Conservation (phyloP, 2,329 filamentous ascomycete species). For the Hymenoscyphus infarciens region DNA sequence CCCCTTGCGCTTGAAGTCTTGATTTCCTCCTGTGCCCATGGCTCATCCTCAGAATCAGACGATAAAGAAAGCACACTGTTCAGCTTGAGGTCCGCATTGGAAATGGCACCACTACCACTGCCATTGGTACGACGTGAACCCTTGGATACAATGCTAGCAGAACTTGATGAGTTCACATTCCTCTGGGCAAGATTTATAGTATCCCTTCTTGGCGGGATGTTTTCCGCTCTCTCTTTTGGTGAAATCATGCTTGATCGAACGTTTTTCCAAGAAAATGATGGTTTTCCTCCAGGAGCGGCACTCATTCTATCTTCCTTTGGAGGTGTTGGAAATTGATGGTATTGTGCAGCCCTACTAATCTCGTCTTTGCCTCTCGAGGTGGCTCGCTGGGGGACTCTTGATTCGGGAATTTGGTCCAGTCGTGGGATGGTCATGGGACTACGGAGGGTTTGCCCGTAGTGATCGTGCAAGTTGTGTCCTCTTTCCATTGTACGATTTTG, state of each 20-base stretch:
- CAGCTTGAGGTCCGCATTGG: constrained; percentile 31
- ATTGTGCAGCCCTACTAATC: not conserved
- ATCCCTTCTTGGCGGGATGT: not conserved
- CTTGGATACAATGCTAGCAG: constrained; percentile 33
- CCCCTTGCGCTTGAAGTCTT: constrained; percentile 10
- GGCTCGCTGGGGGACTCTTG: constrained; percentile 18
- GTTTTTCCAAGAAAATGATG: constrained; percentile 31
- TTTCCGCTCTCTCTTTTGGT: constrained; percentile 18
- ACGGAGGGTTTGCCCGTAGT: constrained; percentile 27
- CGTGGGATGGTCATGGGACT: constrained; percentile 18
- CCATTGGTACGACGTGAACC: constrained; percentile 30
- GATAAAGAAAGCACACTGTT: constrained; percentile 35
- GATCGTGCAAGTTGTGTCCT: constrained; percentile 26
- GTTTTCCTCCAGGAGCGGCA: constrained; percentile 14
- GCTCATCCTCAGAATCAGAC: constrained; percentile 32
- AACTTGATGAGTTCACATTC: constrained; percentile 23
- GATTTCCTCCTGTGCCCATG: constrained; percentile 20
- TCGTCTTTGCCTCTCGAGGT: constrained; percentile 5
- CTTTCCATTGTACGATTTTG: constrained; percentile 14
- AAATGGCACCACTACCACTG: constrained; percentile 27
- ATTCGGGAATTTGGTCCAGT: constrained; percentile 31
- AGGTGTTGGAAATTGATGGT: constrained; percentile 2
- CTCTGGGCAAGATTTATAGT: not conserved
- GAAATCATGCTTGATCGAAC: constrained; percentile 24
- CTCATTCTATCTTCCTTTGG: not conserved